phyloP scores from a whole-genome alignment of 768 basidiomycete species.

The Candolleomyces eurysporus region DNA sequence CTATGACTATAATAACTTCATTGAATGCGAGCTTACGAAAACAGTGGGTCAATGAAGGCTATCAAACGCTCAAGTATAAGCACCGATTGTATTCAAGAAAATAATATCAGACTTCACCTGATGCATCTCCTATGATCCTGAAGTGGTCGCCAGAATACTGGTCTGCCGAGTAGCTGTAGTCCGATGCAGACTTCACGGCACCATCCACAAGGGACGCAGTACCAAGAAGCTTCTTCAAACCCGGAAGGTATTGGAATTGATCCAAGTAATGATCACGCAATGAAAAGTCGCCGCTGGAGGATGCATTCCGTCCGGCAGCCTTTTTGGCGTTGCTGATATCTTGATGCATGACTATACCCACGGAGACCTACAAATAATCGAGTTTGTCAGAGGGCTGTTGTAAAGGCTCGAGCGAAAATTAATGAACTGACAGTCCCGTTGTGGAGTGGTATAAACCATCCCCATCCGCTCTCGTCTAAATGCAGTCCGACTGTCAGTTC shows the following conservation, averaged over 20 bases:
- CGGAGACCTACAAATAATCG: slow-evolving; percentile 34
- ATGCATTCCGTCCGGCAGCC: slow-evolving; percentile 13
- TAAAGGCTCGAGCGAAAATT: not conserved
- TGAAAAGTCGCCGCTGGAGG: slow-evolving; percentile 8
- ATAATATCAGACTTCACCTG: slow-evolving; percentile 15
- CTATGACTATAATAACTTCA: not conserved
- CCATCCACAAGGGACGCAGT: slow-evolving; percentile 22
- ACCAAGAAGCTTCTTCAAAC: slow-evolving; percentile 22
- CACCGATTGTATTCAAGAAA: not conserved
- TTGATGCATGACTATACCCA: slow-evolving; percentile 51
- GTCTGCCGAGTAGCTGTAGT: slow-evolving; percentile 34
- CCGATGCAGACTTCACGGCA: slow-evolving; percentile 27
- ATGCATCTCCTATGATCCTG: slow-evolving; percentile 33
- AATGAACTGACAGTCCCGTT: slow-evolving; percentile 27
- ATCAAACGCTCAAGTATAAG: too few species aligned
- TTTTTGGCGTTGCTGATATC: slow-evolving; percentile 28
- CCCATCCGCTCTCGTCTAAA: slow-evolving; percentile 54
- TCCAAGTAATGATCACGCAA: slow-evolving; percentile 26
- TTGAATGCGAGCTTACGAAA: slow-evolving; percentile 9
- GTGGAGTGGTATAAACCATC: slow-evolving; percentile 57
- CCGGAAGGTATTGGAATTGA: slow-evolving; percentile 25
- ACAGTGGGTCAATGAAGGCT: slow-evolving; percentile 29
- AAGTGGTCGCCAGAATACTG: slow-evolving; percentile 30
- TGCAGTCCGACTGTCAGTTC: not conserved
- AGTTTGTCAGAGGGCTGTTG: not conserved